A percentile compares a stretch with the other conserved stretches of the same genome.
These are phyloP conservation scores for Pyrenophora tritici-repentis DNA, from an alignment of 2,329 filamentous ascomycete species.

Conservation along the genomic window DNA sequence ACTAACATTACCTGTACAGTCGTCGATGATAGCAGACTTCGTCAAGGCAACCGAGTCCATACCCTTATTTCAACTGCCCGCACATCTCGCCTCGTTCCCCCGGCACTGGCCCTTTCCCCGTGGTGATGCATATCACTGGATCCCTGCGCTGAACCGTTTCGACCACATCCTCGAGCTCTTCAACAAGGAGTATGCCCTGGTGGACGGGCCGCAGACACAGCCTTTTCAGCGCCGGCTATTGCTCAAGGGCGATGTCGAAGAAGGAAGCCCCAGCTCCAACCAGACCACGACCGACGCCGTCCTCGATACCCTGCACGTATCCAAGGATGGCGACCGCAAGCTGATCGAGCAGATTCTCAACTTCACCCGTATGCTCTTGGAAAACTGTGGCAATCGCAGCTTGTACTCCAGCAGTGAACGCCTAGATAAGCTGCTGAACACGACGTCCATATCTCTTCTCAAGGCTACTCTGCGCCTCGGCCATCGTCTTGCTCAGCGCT, in stretches of 20 bases:
- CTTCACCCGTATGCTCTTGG: conserved; percentile 85
- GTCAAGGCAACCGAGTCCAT: conserved; percentile 71
- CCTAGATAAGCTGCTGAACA: conserved; percentile 86
- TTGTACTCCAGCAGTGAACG: conserved; percentile 93
- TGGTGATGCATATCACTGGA: conserved; percentile 98
- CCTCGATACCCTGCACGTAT: conserved; percentile 63
- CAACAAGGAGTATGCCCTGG: conserved; percentile 77
- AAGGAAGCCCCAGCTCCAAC: conserved; percentile 35
- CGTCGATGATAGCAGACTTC: conserved; percentile 83
- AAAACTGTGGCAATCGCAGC: conserved; percentile 95
- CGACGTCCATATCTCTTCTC: conserved; percentile 78
- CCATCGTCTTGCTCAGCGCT: conserved; percentile 87
- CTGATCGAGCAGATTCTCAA: conserved; percentile 79
- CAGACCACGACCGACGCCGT: conserved; percentile 55
- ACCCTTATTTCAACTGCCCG: conserved; percentile 76
- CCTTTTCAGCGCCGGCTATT: conserved; percentile 73
- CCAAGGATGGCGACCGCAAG: conserved; percentile 75
- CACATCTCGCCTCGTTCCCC: conserved; percentile 78
- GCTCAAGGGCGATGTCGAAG: conserved; percentile 61
- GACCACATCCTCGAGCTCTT: conserved; percentile 85
- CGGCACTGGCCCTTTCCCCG: conserved; percentile 92
- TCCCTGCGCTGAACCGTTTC: conserved; percentile 89
- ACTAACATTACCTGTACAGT: conserved; percentile 59
- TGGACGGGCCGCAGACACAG: conserved; percentile 77
- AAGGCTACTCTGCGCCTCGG: conserved; percentile 78